Evolutionary conservation across 495 filamentous ascomycete species (phyloP), one percentile per base, ranked within the genome.

Genomic region (Astrothelium macrocarpum): DNA sequence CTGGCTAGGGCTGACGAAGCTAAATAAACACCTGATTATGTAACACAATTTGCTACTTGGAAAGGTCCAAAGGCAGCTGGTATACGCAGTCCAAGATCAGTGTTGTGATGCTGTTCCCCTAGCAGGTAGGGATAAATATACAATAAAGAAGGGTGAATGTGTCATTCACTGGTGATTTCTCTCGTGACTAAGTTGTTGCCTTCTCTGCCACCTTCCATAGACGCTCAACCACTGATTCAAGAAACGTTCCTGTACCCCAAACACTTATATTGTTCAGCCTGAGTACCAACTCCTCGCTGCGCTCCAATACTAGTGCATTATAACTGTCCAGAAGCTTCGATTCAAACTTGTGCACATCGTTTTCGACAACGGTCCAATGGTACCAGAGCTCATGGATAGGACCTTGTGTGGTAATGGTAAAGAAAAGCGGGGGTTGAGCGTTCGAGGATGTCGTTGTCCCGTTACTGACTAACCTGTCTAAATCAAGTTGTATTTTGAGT

Each of bases 401-500:
- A 20, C 63, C 63, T 61, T 65, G 2, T 34, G 63, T 65, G 34
- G 26, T 59, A 58, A 65, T 65, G 60, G 56, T 10, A 20, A 65
- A 65, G 31, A 65, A 65, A 28, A 65, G 58, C 1, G 26, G 63
- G 23, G 56, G 45, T 16, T 49, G 14, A 18, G 20, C 20, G 20
- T 49, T 64, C 9, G 25, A 64, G 62, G 34, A 45, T 39, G 32
- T 59, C 2, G 29, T 59, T 26, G 31, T 53, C 23, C 58, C 25
- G 2, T 29, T 53, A 64, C 20, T 34, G 29, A 61, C 36, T 5
- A 65, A 31, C 16, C 49, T 53, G 39, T 65, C 56, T 16, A 65
- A 59, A 59, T 49, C 12, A 59, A 63, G 61, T 59, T 62, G 43
- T 36, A 66, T 66, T 29, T 66, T 66, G 23, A 62, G 60, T 42